Percentiles rank a stretch among this genome's conserved stretches.
phyloP scores from a whole-genome alignment of 345 rosid genomes.

The Heritiera littoralis region DNA sequence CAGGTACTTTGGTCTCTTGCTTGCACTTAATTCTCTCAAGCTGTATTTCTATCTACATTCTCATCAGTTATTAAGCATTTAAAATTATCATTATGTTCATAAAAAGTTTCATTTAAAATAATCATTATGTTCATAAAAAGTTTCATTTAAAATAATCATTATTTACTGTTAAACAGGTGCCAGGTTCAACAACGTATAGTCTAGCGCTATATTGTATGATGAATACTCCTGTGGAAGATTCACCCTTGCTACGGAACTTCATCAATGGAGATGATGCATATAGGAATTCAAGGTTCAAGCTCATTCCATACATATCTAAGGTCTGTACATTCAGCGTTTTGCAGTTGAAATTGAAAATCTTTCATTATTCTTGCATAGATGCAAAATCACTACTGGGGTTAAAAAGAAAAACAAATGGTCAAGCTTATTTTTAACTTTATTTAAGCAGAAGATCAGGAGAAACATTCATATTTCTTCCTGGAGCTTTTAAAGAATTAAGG shows the following conservation, averaged over 20 bases:
- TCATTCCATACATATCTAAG: slow-evolving; percentile 79
- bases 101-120: too few relatives aligned
- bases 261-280: slow-evolving; percentile 72
- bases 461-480: not conserved
- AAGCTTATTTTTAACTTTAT: slow-evolving; percentile 7
- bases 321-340: slow-evolving; percentile 37
- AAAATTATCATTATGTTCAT: slow-evolving; percentile 18
- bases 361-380: not conserved
- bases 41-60: not conserved
- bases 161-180: slow-evolving; percentile 55
- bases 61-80: not conserved
- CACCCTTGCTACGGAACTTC: slow-evolving; percentile 78
- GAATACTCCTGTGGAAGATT: slow-evolving; percentile 72
- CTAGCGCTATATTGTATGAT: slow-evolving; percentile 90
- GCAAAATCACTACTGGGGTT: not conserved
- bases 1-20: slow-evolving; percentile 49
- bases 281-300: slow-evolving; percentile 67
- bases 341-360: not conserved
- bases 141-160: slow-evolving; percentile 18
- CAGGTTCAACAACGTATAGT: slow-evolving; percentile 83
- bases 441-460: not conserved
- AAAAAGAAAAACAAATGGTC: not conserved
- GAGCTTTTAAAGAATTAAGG: not conserved
- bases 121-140: too few relatives aligned
- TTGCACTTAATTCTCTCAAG: slow-evolving; percentile 10